Conservation (phyloP, 2,329 filamentous ascomycete species). For the Orbilia javanica region DNA sequence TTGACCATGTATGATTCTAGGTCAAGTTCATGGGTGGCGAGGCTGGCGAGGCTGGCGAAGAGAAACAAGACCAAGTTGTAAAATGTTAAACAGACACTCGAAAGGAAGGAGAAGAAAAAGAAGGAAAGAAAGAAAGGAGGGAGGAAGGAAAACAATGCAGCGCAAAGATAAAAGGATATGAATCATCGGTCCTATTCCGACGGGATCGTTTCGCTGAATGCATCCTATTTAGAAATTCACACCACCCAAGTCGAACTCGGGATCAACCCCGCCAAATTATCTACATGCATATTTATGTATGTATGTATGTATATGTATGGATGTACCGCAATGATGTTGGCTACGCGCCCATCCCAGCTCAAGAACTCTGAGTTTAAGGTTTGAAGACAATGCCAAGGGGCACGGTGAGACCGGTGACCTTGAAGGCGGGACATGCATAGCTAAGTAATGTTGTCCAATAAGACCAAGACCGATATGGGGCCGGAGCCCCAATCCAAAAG, state of each 20-base stretch:
- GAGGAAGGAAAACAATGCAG: too few relatives aligned
- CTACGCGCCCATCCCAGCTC: too few relatives aligned
- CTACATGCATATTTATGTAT: too few relatives aligned
- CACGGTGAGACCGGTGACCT: background rate
- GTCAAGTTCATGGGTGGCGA: too few relatives aligned
- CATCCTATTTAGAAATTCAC: background rate
- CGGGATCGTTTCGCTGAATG: conserved; percentile 74
- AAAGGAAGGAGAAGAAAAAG: too few relatives aligned
- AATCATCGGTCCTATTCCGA: background rate
- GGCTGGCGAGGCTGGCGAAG: too few relatives aligned
- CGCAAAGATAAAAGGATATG: too few relatives aligned
- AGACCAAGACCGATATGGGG: background rate
- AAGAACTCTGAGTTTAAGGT: background rate
- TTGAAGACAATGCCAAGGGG: background rate
- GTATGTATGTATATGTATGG: too few relatives aligned
- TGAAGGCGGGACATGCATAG: background rate
- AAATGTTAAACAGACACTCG: too few relatives aligned
- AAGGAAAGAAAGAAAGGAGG: too few relatives aligned
- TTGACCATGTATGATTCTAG: too few relatives aligned
- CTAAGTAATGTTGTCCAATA: background rate
- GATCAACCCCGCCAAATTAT: background rate
- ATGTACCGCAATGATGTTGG: background rate
- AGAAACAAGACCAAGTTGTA: too few relatives aligned
- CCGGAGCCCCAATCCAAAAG: background rate
- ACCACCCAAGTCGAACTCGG: background rate